Evolutionary conservation across 2,329 filamentous ascomycete genomes (phyloP), one percentile per base, ranked within the genome.

Genomic region (Trichoderma semiorbis): DNA sequence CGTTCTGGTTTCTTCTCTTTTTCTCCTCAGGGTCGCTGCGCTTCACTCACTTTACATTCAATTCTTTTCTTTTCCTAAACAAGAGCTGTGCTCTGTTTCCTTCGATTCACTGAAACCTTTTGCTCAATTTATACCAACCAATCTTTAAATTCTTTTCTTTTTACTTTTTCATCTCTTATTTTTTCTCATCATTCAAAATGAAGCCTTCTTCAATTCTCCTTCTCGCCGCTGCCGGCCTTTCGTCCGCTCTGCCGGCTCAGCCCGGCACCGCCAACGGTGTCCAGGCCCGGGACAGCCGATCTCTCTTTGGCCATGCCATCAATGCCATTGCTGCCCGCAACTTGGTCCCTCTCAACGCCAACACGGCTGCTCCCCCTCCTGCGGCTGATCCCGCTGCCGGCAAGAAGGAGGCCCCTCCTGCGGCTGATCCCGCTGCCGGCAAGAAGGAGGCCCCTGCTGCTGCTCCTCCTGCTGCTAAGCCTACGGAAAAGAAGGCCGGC

Each of bases 41-140:
- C 70, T 69, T 74, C 70, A 70, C 53, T 69, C 60, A 69, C 32
- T 55, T 62, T 21, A 26, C 24, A 58, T 43, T 74, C 62, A 50
- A 26, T 72, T 74, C 68, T 72, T 69, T 69, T 70, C 73, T 67
- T 68, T 74, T 74, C 69, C 70, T 74, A 64, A 60, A 60, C 73
- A 76, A 73, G 76, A 78, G 78, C 78, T 79, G 78, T 74, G 77
- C 78, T 79, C 78, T 78, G 64, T 67, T 67, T 34, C 64, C 69
- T 78, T 76, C 74, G n/a, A 57, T 74, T 71, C 61, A 24, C 36
- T 61, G 53, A 58, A 66, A 68, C 34, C 28, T 26, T 47, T 55
- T 60, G 53, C 24, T 69, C 26, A 53, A 68, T 60, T 28, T 24
- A 14, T 53, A 53, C 47, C 28, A 60, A 60, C 55, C 55, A 50